phyloP scores from a whole-genome alignment of 257 asterid genomes.

The Plantago major region DNA sequence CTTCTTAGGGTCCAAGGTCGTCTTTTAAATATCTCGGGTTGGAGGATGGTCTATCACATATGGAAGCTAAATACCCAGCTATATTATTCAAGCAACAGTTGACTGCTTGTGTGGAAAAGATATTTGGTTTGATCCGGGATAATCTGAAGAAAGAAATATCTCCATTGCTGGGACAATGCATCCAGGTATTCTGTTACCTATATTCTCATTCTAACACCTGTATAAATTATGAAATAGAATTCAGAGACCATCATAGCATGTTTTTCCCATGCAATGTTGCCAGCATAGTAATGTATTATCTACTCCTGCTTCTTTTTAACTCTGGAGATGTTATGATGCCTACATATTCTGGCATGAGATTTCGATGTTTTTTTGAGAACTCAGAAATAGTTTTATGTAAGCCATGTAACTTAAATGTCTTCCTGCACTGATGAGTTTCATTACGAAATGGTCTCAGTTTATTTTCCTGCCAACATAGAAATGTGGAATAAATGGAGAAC shows the following conservation, averaged over 20 bases:
- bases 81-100: constrained; percentile 83
- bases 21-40: constrained; percentile 62
- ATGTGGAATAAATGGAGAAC: too few relatives aligned
- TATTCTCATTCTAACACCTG: constrained; percentile 3
- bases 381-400: background rate
- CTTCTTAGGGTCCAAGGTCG: constrained; percentile 56
- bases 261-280: background rate
- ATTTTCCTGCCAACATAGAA: too few relatives aligned
- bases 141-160: constrained; percentile 97
- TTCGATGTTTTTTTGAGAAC: background rate
- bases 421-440: too few relatives aligned
- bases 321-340: too few relatives aligned
- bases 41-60: constrained; percentile 78
- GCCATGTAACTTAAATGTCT: too few relatives aligned
- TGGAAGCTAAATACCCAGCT: constrained; percentile 97
- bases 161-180: constrained; percentile 80
- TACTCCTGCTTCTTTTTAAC: too few relatives aligned
- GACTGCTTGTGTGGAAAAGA: constrained; percentile 95
- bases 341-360: background rate
- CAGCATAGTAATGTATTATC: background rate
- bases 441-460: too few relatives aligned
- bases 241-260: background rate
- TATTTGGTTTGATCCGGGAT: constrained; percentile 92
- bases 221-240: background rate
- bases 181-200: constrained; percentile 55